These are phyloP conservation scores for Umbelopsis ramanniana DNA, from an alignment of 192 early-diverging fungal genomes.

Conservation along the genomic window DNA sequence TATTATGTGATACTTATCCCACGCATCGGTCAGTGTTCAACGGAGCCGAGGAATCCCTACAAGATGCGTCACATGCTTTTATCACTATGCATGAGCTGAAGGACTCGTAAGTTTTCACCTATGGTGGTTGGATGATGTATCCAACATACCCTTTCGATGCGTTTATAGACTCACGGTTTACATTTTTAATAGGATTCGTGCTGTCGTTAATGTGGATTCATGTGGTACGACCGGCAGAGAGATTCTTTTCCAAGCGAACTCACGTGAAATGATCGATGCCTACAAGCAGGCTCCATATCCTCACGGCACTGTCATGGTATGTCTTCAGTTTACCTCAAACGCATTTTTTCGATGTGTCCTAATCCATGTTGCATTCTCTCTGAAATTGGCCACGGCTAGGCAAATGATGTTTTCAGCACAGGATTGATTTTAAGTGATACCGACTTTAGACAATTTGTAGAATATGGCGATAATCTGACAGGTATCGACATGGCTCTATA, in stretches of 20 bases:
- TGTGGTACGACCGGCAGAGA: conserved; percentile 69
- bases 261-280: conserved; percentile 67
- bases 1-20: not conserved
- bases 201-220: conserved; percentile 79
- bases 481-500: conserved; percentile 76
- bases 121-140: not conserved
- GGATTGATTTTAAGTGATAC: conserved; percentile 74
- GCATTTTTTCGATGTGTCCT: no score
- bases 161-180: not conserved
- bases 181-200: conserved; percentile 44
- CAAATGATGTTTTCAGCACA: conserved; percentile 60
- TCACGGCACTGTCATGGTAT: conserved; percentile 69
- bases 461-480: conserved; percentile 62
- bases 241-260: conserved; percentile 80
- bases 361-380: not conserved
- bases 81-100: conserved; percentile 60
- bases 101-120: conserved; percentile 38
- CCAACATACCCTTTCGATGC: not conserved
- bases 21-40: conserved; percentile 62
- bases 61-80: conserved; percentile 79
- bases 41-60: conserved; percentile 76
- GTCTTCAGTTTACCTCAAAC: no score
- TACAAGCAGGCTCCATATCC: conserved; percentile 65
- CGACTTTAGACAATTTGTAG: conserved; percentile 76
- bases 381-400: conserved; percentile 25